These are phyloP conservation scores for Punica granatum DNA, from an alignment of 345 rosid species.

Conservation along the genomic window DNA sequence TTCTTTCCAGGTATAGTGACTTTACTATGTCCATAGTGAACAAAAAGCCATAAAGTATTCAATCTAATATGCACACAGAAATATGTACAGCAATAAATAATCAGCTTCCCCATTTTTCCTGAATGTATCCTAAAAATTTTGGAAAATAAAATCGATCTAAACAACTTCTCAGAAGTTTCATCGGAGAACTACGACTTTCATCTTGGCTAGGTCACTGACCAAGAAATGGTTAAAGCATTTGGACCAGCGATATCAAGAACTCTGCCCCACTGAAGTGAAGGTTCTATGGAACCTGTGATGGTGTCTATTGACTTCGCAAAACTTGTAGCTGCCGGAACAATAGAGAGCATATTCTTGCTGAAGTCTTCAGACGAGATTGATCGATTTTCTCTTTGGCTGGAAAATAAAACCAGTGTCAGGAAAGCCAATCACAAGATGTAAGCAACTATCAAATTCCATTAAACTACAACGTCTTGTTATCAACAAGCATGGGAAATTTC, in stretches of 20 bases:
- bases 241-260: neutral
- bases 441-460: neutral
- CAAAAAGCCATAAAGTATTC: too few relatives aligned
- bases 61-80: too few relatives aligned
- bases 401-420: neutral
- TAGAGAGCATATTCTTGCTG: neutral
- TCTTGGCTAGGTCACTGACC: neutral
- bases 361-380: conserved; percentile 13
- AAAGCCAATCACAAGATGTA: neutral
- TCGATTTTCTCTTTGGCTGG: conserved; percentile 17
- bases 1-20: too few relatives aligned
- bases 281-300: neutral
- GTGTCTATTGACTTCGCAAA: neutral
- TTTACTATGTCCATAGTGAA: too few relatives aligned
- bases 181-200: neutral
- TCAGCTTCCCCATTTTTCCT: neutral
- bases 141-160: too few relatives aligned
- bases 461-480: neutral
- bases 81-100: too few relatives aligned
- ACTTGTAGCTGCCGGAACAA: neutral
- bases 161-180: neutral
- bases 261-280: neutral
- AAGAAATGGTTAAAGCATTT: too few relatives aligned
- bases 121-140: too few relatives aligned
- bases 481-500: neutral